phyloP scores from a whole-genome alignment of 139 green algal species.

The Chlamydomonas eustigma region DNA sequence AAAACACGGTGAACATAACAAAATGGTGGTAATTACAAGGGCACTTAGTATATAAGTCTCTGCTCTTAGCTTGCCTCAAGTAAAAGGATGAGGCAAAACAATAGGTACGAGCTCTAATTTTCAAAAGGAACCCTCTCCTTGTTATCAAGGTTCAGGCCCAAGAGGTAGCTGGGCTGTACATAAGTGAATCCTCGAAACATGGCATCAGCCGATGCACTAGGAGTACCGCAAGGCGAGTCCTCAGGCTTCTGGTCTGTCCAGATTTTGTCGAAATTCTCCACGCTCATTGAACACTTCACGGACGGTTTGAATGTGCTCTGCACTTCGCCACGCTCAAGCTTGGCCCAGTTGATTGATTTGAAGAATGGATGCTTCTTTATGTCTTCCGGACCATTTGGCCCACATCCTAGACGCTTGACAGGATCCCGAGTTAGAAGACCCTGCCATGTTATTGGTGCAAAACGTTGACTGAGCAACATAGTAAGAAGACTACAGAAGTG shows the following conservation, averaged over 20 bases:
- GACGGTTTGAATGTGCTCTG: constrained; percentile 82
- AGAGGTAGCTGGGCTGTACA: constrained; percentile 39
- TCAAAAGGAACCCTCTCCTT: too few relatives aligned
- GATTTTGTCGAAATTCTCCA: constrained; percentile 38
- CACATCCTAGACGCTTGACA: constrained; percentile 75
- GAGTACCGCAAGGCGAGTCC: constrained; percentile 64
- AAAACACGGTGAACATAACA: too few relatives aligned
- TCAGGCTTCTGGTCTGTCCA: constrained; percentile 25
- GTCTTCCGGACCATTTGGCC: constrained; percentile 52
- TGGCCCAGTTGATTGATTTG: constrained; percentile 77
- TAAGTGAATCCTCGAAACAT: constrained; percentile 73
- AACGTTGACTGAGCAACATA: too few relatives aligned
- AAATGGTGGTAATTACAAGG: too few relatives aligned
- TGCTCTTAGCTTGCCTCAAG: too few relatives aligned
- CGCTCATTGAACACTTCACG: constrained; percentile 17
- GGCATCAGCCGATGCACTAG: constrained; percentile 20
- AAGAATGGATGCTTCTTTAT: constrained; percentile 90
- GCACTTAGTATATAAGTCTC: too few relatives aligned
- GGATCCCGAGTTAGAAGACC: constrained; percentile 82
- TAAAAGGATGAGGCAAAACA: too few relatives aligned
- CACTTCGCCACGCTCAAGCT: constrained; percentile 69
- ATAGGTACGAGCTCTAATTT: too few relatives aligned
- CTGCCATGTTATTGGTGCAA: constrained; percentile 25
- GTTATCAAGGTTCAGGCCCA: too few relatives aligned
- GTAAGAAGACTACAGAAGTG: too few relatives aligned